Evolutionary conservation across 805 yeast genomes (phyloP), one percentile per base, ranked within the genome.

Genomic region (Candida pseudoglaebosa): DNA sequence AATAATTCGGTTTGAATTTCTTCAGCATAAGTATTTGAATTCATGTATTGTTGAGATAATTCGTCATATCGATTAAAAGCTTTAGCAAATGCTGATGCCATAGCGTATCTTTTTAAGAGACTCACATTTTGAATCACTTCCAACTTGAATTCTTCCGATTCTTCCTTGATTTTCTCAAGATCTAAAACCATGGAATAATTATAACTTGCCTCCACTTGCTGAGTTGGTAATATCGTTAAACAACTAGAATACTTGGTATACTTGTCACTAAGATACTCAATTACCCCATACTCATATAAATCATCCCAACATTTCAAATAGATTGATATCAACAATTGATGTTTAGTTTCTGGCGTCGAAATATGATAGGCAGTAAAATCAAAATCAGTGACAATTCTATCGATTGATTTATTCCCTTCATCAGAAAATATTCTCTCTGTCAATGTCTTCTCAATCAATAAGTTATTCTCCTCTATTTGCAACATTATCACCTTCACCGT

Each of bases 321-420:
- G 37, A 88, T 69, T 17, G 93, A 83, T 18, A 88, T 65, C 46
- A 84, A 66, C 42, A 88, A 62, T 57, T 75, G 54, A 24, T 80
- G 61, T 65, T 83, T 86, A 43, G 78, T 70, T 48, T 81, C 89
- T 2, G 90, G 86, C n/a, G 95, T 91, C 34, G 95, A 83, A 44
- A 93, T 71, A 61, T 91, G 98, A 64, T 85, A 90, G 21, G 93
- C 85, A 36, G 96, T 95, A 66, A 88, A 88, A 62, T 93, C 99
- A 53, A 93, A 93, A 67, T 93, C 99, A 28, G 95, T 82, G 46
- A 93, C 78, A 45, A 91, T 80, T 60, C 97, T 78, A 63, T 93
- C 97, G 46, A 88, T 70, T 4, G 78, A 65, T 35, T 73, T 66
- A 31, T 49, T 41, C 2, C 49, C 45, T 20, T 70, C 80, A 18